Percentiles rank a stretch among this genome's conserved stretches.
These are phyloP conservation scores for Rhododendron mucronatum DNA, from an alignment of 148 eudicot genomes.

Conservation along the genomic window DNA sequence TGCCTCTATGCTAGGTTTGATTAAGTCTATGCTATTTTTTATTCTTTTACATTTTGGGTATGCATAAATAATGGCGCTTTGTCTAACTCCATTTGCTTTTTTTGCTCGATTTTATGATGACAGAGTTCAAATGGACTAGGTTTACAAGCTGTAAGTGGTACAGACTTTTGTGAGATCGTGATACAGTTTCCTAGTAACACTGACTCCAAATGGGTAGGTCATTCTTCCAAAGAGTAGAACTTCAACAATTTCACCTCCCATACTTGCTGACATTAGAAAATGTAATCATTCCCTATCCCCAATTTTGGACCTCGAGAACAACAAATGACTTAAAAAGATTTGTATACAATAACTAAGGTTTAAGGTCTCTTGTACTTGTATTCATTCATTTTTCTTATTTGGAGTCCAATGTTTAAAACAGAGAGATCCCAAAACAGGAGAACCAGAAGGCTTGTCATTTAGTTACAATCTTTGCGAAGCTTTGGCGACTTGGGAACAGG, in stretches of 20 bases:
- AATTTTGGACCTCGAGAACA: neutral
- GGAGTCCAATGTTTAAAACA: constrained; percentile 31
- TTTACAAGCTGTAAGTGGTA: constrained; percentile 49
- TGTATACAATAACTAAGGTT: neutral
- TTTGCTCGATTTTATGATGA: neutral
- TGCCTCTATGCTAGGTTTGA: neutral
- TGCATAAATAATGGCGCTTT: neutral
- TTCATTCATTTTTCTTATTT: neutral
- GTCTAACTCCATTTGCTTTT: neutral
- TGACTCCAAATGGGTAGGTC: constrained; percentile 76
- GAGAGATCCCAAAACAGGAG: constrained; percentile 89
- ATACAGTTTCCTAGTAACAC: constrained; percentile 79
- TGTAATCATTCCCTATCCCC: neutral
- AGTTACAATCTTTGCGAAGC: constrained; percentile 89
- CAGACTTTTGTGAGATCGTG: constrained; percentile 56
- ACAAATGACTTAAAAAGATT: neutral
- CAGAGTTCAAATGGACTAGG: constrained; percentile 89
- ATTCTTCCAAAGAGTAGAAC: neutral
- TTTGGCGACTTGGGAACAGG: constrained; percentile 98
- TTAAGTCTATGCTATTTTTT: neutral
- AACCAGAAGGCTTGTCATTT: constrained; percentile 74
- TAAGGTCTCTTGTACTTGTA: neutral
- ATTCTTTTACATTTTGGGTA: neutral
- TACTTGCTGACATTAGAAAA: constrained; percentile 2
- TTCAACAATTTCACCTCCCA: neutral